Evolutionary conservation across 2,329 filamentous ascomycete genomes (phyloP), one percentile per base, ranked within the genome.

Genomic region (Ascocoryne sarcoides): DNA sequence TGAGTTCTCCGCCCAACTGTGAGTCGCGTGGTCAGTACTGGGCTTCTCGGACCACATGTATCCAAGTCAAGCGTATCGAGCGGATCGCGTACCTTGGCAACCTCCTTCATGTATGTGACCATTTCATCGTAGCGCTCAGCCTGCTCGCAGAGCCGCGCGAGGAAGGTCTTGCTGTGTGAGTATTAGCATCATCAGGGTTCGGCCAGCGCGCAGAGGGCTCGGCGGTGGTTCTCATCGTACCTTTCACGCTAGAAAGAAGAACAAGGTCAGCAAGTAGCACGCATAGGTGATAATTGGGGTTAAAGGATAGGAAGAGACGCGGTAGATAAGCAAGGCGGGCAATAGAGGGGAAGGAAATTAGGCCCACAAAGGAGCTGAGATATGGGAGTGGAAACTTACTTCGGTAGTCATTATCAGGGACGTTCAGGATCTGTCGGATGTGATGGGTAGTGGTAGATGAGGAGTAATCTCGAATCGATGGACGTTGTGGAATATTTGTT

Each of bases 81-180:
- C 33, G 32, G 29, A 45, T 48, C 36, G 47, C 54, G 40, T 79
- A 84, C 81, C 74, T 95, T 93, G 69, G 90, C 90, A 62, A 96
- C 90, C 83, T 95, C 88, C 86, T 96, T 96, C 92, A 96, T 96
- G 76, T 90, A 95, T 65, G 82, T 88, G 60, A 96, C 90, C 90
- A 96, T 96, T 74, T 96, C 92, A 90, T 98, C 39, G 32, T 41
- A 41, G 15, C 39, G 90, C 79, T 96, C 92, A 66, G 92, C 92
- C 82, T 98, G 92, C 85, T 96, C 92, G 78, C 92, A 96, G 66
- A 98, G 88, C 75, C 92, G 83, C 70, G 92, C 92, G 69, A 96
- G 87, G 79, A 96, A 96, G 65, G 92, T 96, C 83, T 96, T 96
- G 84, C 88, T 95, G 67, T 65, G 36, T 29, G 39, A 40, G 28